Base-by-base conservation (phyloP, 768 basidiomycete species). In the Hygrophorus pudorinus region DNA sequence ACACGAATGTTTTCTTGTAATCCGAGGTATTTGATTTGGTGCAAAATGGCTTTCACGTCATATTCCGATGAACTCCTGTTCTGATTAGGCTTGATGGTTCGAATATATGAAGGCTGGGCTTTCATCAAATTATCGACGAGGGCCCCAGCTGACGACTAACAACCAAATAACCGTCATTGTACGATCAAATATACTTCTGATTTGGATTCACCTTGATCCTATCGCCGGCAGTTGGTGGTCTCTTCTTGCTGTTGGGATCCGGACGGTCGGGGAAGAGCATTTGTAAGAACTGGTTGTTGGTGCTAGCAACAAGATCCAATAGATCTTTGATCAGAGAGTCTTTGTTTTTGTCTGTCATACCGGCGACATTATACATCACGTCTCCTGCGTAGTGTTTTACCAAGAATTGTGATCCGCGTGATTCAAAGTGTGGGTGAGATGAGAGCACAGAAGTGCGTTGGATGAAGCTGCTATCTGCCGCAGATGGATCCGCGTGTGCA, bases 331-430 rank as follows among this genome's bases (percentile, higher is more conserved):
- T 75, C 41, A 99, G 72, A 1, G 90, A 79, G 56, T 99, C 96
- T 73, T 99, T 99, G 72, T 99, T 99, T 75, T 99, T 99, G 65
- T 99, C 96, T 12, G 96, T 98, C 94, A 99, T 99, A 2, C 96
- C 96, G 5, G 85, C 60, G 10, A 98, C 81, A 50, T 93, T 96
- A 68, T 99, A 99, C 79, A 91, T 87, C 49, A 99, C 96, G 57
- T 98, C 96, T 53, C 96, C 96, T 14, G 96, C 96, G 57, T 98
- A 99, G 59, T 99, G 96, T 56, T 80, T 84, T 50, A 99, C 85
- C 41, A 99, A 64, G 68, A 98, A 99, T 59, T 99, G 92, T 11
- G 82, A 65, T 10, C 96, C 96, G 38, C 96, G 86, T 11, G 88
- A 70, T 58, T 99, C 96, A 58, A 98, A 99, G 62, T 99, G 93